Conservation (phyloP, 345 rosid species). For the Eucalyptus pauciflora region DNA sequence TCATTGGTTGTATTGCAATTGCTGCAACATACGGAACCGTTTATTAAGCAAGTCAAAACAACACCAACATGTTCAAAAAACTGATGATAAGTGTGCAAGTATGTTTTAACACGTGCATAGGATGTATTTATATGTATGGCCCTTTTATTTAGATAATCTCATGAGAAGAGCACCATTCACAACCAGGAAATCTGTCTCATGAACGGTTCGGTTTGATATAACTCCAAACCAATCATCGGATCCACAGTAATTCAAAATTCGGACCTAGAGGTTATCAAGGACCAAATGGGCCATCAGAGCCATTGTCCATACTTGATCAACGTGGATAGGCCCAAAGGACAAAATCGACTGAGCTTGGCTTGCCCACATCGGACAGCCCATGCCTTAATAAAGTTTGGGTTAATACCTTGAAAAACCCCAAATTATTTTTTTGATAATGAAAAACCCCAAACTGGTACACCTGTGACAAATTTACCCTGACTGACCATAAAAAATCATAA, state of each 20-base stretch:
- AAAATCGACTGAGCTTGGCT: not conserved
- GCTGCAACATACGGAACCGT: not conserved
- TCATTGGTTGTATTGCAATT: not conserved
- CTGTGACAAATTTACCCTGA: fast-evolving
- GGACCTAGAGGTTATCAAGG: not conserved
- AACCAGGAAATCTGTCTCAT: not conserved
- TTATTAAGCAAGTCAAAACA: not conserved
- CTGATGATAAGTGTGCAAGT: not conserved
- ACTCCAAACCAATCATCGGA: not conserved
- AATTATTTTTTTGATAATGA: no score
- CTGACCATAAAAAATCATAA: no score
- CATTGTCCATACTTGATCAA: not conserved
- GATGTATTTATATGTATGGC: not conserved
- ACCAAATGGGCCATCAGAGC: not conserved
- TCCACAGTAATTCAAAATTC: not conserved
- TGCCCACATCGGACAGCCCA: not conserved
- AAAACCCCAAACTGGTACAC: no score
- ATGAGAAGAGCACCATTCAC: not conserved
- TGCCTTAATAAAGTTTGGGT: not conserved
- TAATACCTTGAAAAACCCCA: fast-evolving
- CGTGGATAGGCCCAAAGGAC: not conserved
- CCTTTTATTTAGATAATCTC: not conserved
- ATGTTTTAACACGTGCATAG: not conserved
- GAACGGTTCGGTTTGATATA: not conserved
- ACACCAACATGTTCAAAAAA: not conserved